These are phyloP conservation scores for Amauroascus verrucosus DNA, from an alignment of 2,329 filamentous ascomycete species.

Conservation along the genomic window DNA sequence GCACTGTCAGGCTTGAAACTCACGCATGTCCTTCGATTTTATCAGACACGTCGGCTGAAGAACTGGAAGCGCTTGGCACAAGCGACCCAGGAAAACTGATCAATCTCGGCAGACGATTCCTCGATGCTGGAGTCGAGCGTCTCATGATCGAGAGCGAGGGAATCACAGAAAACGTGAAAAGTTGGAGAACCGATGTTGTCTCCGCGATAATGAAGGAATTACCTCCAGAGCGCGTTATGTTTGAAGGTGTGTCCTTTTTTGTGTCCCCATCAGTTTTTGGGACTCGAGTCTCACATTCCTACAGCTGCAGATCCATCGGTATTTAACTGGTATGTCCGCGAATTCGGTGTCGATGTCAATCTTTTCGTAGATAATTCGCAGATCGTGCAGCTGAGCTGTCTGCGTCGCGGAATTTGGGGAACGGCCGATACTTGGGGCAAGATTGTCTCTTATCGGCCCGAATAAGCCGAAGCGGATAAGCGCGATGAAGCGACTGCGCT, in stretches of 20 bases:
- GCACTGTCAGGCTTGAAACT: not conserved
- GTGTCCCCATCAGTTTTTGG: not conserved
- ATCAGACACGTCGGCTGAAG: constrained; percentile 38
- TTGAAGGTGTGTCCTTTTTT: constrained; percentile 30
- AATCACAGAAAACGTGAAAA: constrained; percentile 47
- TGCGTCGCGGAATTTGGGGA: constrained; percentile 46
- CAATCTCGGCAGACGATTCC: constrained; percentile 41
- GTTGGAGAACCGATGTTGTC: constrained; percentile 48
- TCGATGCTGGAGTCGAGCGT: constrained; percentile 44
- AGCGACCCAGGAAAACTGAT: constrained; percentile 43
- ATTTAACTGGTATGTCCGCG: constrained; percentile 48
- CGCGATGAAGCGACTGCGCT: too few relatives aligned
- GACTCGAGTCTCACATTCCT: not conserved
- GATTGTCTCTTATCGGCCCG: constrained; percentile 35
- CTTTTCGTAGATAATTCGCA: constrained; percentile 50
- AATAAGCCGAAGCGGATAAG: constrained; percentile 6
- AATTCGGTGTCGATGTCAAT: constrained; percentile 49
- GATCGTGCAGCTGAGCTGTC: constrained; percentile 46
- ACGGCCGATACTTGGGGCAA: constrained; percentile 48
- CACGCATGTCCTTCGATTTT: not conserved
- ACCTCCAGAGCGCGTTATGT: constrained; percentile 46
- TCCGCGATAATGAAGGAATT: constrained; percentile 44
- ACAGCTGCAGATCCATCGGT: constrained; percentile 44
- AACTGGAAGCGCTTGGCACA: constrained; percentile 41
- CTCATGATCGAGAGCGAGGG: constrained; percentile 53